Evolutionary conservation across 2,329 filamentous ascomycete species (phyloP).

Genomic region (Trichoderma guizhouense): DNA sequence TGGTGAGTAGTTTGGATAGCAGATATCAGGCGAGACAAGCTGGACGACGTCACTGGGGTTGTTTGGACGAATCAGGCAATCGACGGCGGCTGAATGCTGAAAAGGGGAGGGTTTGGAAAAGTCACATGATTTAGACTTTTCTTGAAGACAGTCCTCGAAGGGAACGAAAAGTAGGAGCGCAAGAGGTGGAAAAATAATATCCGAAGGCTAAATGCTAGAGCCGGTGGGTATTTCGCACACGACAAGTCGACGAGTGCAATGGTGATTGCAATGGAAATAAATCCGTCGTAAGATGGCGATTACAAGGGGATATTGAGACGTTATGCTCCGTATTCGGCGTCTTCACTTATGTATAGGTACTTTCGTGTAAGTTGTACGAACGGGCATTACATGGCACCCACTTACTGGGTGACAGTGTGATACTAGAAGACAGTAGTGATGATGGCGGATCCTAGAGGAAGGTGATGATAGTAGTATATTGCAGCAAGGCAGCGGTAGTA

Average conservation of each 20-base stretch:
- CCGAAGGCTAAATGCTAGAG: slow-evolving; percentile 1
- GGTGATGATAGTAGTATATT: neutral
- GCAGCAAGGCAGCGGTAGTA: neutral
- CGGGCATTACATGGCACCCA: neutral
- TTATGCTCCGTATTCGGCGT: neutral
- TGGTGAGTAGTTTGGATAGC: neutral
- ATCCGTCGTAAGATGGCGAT: neutral
- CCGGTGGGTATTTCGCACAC: neutral
- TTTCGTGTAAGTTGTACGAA: neutral
- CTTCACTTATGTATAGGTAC: neutral
- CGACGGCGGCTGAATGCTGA: neutral
- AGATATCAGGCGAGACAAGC: neutral
- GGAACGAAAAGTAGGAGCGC: neutral
- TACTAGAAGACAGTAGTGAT: neutral
- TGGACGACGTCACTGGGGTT: neutral
- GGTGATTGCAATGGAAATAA: neutral
- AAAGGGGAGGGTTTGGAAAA: neutral
- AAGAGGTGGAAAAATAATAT: slow-evolving; percentile 13
- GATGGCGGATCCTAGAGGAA: neutral
- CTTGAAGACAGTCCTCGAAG: neutral
- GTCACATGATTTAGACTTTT: neutral
- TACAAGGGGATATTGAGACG: neutral
- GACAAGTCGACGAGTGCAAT: neutral
- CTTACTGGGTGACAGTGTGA: neutral
- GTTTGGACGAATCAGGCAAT: neutral